These are phyloP conservation scores for Dendrocalamus latiflorus DNA, from an alignment of 202 grass and related monocot species.

Conservation along the genomic window DNA sequence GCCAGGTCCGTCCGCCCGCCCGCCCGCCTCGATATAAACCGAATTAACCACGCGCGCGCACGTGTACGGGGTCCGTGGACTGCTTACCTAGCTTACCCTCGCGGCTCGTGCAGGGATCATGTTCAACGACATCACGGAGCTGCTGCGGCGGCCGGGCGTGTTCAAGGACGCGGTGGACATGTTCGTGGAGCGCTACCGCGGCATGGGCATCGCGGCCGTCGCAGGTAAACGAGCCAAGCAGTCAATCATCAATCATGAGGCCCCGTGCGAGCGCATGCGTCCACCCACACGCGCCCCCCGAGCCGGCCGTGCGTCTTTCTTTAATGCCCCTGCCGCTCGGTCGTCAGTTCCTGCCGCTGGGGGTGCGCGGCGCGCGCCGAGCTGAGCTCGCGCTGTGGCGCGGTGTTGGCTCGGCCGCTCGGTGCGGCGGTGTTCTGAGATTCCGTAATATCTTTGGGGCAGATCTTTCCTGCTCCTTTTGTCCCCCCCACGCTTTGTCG, in stretches of 20 bases:
- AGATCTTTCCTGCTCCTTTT: too few relatives aligned
- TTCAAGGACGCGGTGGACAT: slow-evolving; percentile 81
- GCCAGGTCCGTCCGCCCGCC: slow-evolving; percentile 52
- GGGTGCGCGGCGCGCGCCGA: not conserved
- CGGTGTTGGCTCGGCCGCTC: not conserved
- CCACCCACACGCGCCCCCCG: not conserved
- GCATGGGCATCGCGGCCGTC: slow-evolving; percentile 60
- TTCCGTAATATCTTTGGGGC: slow-evolving; percentile 41
- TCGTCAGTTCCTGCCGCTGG: not conserved
- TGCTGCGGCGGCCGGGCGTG: slow-evolving; percentile 64
- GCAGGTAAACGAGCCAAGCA: slow-evolving; percentile 33
- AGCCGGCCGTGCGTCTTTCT: not conserved
- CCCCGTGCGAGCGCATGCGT: not conserved
- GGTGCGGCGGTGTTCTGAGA: slow-evolving; percentile 19
- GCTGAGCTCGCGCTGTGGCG: not conserved
- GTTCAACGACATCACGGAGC: slow-evolving; percentile 88
- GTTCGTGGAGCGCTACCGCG: slow-evolving; percentile 82
- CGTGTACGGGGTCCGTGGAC: not conserved
- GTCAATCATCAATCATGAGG: not conserved
- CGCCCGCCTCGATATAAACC: not conserved
- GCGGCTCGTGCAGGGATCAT: slow-evolving; percentile 62
- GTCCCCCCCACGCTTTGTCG: slow-evolving; percentile 22
- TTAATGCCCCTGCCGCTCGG: not conserved
- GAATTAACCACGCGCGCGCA: not conserved
- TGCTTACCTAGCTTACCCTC: not conserved